Conservation (phyloP, 2,329 filamentous ascomycete species). For the Monosporascus sp. region DNA sequence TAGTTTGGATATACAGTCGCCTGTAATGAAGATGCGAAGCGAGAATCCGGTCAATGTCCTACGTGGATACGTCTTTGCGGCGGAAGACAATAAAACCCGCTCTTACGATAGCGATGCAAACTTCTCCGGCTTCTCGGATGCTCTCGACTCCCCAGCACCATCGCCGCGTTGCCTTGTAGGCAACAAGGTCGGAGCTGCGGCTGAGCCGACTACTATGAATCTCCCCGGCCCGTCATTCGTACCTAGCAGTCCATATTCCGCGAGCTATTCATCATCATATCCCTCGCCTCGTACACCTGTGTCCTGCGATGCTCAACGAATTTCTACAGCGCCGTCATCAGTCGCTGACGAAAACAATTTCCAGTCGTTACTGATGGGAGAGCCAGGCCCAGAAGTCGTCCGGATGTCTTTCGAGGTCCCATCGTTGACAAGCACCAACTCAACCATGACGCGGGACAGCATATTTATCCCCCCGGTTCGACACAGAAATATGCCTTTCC, state of each 20-base stretch:
- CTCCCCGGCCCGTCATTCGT: conserved; percentile 39
- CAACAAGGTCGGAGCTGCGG: conserved; percentile 43
- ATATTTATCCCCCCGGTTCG: conserved; percentile 35
- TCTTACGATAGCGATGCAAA: conserved; percentile 35
- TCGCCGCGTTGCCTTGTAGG: conserved; percentile 39
- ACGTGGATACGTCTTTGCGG: conserved; percentile 46
- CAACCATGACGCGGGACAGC: conserved; percentile 70
- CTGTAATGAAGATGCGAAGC: conserved; percentile 37
- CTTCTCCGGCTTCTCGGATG: conserved; percentile 28
- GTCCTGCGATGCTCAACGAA: conserved; percentile 65
- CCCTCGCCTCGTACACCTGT: conserved; percentile 66
- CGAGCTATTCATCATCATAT: conserved; percentile 60
- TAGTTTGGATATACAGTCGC: conserved; percentile 35
- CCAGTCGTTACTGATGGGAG: conserved; percentile 66
- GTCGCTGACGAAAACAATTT: conserved; percentile 66
- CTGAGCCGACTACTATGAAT: conserved; percentile 45
- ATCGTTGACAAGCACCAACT: conserved; percentile 69
- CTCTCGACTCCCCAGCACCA: conserved; percentile 37
- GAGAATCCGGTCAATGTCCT: conserved; percentile 46
- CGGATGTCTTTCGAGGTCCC: conserved; percentile 70
- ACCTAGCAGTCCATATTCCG: conserved; percentile 61
- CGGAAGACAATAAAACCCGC: conserved; percentile 37
- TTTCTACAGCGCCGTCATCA: conserved; percentile 73
- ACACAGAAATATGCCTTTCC: conserved; percentile 37
- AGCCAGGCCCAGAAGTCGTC: conserved; percentile 64